Evolutionary conservation across 2,329 filamentous ascomycete species (phyloP), one percentile per base, ranked within the genome.

Genomic region (Cladosporium sp.): DNA sequence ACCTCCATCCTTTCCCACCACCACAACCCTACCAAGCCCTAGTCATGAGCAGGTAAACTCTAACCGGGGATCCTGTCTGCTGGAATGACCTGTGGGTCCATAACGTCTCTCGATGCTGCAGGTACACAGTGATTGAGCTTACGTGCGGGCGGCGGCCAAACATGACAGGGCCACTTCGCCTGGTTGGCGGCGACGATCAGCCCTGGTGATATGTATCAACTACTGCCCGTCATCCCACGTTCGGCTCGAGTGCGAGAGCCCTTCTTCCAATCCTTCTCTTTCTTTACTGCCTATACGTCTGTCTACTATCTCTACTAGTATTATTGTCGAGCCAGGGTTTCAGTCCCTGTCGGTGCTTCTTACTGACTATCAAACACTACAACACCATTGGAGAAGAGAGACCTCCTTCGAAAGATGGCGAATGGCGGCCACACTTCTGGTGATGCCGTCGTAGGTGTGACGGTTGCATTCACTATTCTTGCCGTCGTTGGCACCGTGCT

Each of bases 401-500:
- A 27, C 5, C 15, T 2, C n/a, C 15, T 42, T 9, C 6, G 29
- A 3, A 35, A 18, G 9, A 50, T 50, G 48, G 48, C 48, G 19
- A 16, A 15, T 32, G 48, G 48, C 15, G 41, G 59, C 13, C 59
- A 63, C 43, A 59, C 61, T 12, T 53, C 58, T 25, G 58, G 58
- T 33, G 51, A 50, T 19, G 56, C 59, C 19, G 59, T 63, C 19
- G 53, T 57, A 3, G 59, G 54, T 22, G 59, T 59, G 19, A 60
- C 57, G 11, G 47, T 63, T 19, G 49, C 57, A 13, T 59, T 59
- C 40, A 63, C 60, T 2, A 43, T 59, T 11, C 32, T 62, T 15
- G 58, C 59, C 6, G 52, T 48, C 22, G 40, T 60, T 3, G 50
- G 55, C 6, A 59, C 57, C 12, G 22, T 54, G 19, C 27, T 54